These are phyloP conservation scores for Aureobasidium sp. DNA, from an alignment of 2,329 filamentous ascomycete genomes.

Conservation along the genomic window DNA sequence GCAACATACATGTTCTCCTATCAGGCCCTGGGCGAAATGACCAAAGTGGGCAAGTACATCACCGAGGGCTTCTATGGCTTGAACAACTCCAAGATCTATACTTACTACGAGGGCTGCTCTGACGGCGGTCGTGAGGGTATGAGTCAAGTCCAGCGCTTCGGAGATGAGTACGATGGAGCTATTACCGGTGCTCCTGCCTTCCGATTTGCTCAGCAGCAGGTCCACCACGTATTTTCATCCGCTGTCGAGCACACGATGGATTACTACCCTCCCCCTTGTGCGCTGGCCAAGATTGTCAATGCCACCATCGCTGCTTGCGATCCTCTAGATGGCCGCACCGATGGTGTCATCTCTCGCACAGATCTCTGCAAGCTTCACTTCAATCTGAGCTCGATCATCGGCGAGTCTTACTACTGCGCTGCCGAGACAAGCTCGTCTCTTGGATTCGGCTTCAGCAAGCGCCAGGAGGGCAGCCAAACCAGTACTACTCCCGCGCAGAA, in stretches of 20 bases:
- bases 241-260: constrained; percentile 35
- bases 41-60: constrained; percentile 40
- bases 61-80: constrained; percentile 34
- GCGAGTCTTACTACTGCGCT: constrained; percentile 40
- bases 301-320: constrained; percentile 50
- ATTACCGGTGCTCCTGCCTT: constrained; percentile 44
- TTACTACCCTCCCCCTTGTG: constrained; percentile 41
- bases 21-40: constrained; percentile 47
- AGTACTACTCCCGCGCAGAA: constrained; percentile 26
- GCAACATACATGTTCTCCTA: constrained; percentile 46
- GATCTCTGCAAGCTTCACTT: constrained; percentile 44
- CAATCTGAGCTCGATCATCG: constrained; percentile 42
- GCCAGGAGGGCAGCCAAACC: neutral
- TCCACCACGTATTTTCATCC: constrained; percentile 36
- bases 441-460: constrained; percentile 7
- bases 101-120: constrained; percentile 50
- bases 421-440: constrained; percentile 23
- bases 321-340: constrained; percentile 47
- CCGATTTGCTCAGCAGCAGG: constrained; percentile 41
- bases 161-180: constrained; percentile 43
- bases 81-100: constrained; percentile 31
- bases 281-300: constrained; percentile 47
- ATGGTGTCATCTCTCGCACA: constrained; percentile 47
- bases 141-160: constrained; percentile 47
- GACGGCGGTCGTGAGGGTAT: constrained; percentile 46